Evolutionary conservation across 2,329 filamentous ascomycete species (phyloP).

Genomic region (Sclerotinia spermophila): DNA sequence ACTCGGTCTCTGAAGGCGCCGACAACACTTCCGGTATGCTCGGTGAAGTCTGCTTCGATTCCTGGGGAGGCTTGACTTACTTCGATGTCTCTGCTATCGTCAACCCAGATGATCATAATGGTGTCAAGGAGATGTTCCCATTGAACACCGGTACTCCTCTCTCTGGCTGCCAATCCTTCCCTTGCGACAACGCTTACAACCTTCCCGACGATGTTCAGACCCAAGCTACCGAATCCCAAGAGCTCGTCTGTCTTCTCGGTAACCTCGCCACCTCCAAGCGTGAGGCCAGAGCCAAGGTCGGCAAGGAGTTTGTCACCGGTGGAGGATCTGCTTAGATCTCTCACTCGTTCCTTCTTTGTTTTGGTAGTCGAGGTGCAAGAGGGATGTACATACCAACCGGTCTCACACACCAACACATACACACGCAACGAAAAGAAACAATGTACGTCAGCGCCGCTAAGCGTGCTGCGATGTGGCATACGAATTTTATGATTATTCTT

Average conservation of each 20-base stretch:
- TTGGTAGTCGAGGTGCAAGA: too few relatives aligned
- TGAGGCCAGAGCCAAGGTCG: neutral
- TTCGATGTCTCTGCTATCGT: constrained; percentile 59
- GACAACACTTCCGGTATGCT: constrained; percentile 47
- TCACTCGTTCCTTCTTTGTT: neutral
- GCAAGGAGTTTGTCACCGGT: neutral
- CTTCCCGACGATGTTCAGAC: constrained; percentile 53
- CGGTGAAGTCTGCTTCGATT: constrained; percentile 50
- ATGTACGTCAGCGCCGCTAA: constrained; percentile 12
- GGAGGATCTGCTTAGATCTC: neutral
- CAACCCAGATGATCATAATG: constrained; percentile 46
- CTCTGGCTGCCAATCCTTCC: constrained; percentile 51
- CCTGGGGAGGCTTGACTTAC: constrained; percentile 48
- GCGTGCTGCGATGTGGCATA: constrained; percentile 15
- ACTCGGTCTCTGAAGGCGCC: constrained; percentile 46
- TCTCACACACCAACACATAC: neutral
- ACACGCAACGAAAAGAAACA: neutral
- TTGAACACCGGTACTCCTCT: constrained; percentile 38
- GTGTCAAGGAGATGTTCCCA: constrained; percentile 55
- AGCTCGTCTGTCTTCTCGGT: constrained; percentile 46
- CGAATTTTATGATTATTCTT: constrained; percentile 4
- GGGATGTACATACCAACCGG: neutral
- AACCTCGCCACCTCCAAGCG: constrained; percentile 23
- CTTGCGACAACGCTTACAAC: constrained; percentile 54
- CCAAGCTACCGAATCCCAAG: constrained; percentile 46